Evolutionary conservation across 2,329 filamentous ascomycete species (phyloP).

Genomic region (Verticillium klebahnii): DNA sequence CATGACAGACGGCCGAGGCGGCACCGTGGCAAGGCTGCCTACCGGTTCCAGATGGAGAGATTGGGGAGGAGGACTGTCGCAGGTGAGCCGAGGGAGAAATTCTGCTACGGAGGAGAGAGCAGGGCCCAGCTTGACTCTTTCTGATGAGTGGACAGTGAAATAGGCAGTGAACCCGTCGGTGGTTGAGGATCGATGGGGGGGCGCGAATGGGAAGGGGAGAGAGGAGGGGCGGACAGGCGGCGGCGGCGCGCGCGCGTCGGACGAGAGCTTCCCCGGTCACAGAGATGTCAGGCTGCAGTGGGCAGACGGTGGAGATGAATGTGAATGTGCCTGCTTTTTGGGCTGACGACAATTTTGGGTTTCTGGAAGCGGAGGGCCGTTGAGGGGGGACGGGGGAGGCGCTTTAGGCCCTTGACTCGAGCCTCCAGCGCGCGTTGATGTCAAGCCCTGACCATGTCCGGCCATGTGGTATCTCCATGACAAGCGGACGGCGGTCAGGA

Average conservation of each 20-base stretch:
- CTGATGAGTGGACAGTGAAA: not conserved
- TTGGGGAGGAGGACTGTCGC: not conserved
- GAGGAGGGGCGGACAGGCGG: not conserved
- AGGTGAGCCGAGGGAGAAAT: not conserved
- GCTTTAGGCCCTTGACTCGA: not conserved
- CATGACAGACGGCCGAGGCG: not conserved
- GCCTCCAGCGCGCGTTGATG: not conserved
- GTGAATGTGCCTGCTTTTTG: not conserved
- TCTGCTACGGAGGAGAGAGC: not conserved
- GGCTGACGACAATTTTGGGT: not conserved
- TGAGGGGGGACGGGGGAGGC: not conserved
- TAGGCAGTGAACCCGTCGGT: not conserved
- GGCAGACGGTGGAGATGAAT: not conserved
- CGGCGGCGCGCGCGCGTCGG: not conserved
- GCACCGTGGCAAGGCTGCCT: not conserved
- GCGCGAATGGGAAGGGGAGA: not conserved
- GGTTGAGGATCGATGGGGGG: not conserved
- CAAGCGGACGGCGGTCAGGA: not conserved
- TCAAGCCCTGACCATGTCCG: not conserved
- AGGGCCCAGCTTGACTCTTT: not conserved
- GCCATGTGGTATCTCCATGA: not conserved
- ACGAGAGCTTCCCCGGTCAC: not conserved
- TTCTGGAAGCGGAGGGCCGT: not conserved
- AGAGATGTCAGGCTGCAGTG: not conserved
- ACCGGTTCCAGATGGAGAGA: not conserved